These are phyloP conservation scores for Fusarium agapanthi DNA, from an alignment of 2,329 filamentous ascomycete genomes.

Conservation along the genomic window DNA sequence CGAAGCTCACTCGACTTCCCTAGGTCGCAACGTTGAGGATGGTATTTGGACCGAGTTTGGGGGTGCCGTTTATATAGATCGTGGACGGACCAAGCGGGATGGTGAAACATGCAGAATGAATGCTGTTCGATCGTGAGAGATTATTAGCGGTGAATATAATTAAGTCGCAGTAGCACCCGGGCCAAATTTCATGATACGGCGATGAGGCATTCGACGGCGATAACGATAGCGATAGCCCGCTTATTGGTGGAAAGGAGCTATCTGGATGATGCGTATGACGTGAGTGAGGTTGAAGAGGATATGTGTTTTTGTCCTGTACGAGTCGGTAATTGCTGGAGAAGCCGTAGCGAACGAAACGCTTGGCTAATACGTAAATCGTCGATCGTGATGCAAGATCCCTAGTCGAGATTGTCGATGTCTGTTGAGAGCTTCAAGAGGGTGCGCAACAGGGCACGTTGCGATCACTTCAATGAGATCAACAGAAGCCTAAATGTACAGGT, in stretches of 20 bases:
- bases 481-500: constrained; percentile 10
- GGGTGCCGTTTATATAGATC: constrained; percentile 11
- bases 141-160: constrained; percentile 12
- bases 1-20: constrained; percentile 43
- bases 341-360: constrained; percentile 17
- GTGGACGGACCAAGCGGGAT: constrained; percentile 24
- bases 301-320: background rate
- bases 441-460: constrained; percentile 32
- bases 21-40: constrained; percentile 32
- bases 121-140: constrained; percentile 5
- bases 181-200: constrained; percentile 31
- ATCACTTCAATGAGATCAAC: constrained; percentile 31
- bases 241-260: constrained; percentile 20
- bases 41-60: constrained; percentile 16
- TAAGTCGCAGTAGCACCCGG: constrained; percentile 20
- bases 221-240: constrained; percentile 32
- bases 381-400: constrained; percentile 36
- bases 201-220: constrained; percentile 37
- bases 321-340: constrained; percentile 12
- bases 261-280: constrained; percentile 7
- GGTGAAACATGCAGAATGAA: constrained; percentile 39
- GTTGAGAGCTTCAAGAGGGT: constrained; percentile 36
- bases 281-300: constrained; percentile 14
- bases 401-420: constrained; percentile 34
- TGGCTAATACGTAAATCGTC: constrained; percentile 33